A percentile compares a stretch with the other conserved stretches of the same genome.
These are phyloP conservation scores for Carex pumila DNA, from an alignment of 176 grass and related monocot genomes.

Conservation along the genomic window DNA sequence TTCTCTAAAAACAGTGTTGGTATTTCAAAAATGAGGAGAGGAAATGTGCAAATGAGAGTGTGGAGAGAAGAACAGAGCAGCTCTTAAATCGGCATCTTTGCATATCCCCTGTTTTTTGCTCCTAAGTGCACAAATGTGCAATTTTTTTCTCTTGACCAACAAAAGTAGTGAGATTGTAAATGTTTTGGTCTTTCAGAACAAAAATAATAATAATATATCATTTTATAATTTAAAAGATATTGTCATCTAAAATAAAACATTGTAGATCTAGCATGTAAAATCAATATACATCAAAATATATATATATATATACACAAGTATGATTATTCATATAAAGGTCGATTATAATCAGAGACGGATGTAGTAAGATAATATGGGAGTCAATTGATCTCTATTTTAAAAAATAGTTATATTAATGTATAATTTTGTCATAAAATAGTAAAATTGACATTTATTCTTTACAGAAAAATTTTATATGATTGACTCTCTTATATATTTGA, in stretches of 20 bases:
- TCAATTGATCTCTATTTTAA: too few relatives aligned
- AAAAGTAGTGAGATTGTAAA: not conserved
- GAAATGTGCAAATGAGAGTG: constrained; percentile 2
- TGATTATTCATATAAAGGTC: not conserved
- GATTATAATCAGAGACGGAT: not conserved
- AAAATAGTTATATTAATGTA: too few relatives aligned
- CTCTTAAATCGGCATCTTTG: not conserved
- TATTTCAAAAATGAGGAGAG: not conserved
- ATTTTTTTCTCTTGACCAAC: not conserved
- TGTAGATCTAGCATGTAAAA: not conserved
- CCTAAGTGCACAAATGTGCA: not conserved
- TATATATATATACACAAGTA: not conserved
- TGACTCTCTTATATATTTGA: too few relatives aligned
- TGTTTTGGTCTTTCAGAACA: not conserved
- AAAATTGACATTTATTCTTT: too few relatives aligned
- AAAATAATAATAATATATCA: too few relatives aligned
- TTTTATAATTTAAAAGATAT: not conserved
- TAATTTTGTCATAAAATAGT: too few relatives aligned
- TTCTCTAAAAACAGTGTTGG: constrained; percentile 1
- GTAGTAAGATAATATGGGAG: too few relatives aligned
- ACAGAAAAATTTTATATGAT: too few relatives aligned
- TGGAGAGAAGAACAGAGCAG: not conserved
- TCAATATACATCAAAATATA: not conserved
- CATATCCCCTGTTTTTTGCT: not conserved
- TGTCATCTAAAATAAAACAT: not conserved